phyloP scores from a whole-genome alignment of 805 yeast genomes.

The Saturnispora kantuleensis region DNA sequence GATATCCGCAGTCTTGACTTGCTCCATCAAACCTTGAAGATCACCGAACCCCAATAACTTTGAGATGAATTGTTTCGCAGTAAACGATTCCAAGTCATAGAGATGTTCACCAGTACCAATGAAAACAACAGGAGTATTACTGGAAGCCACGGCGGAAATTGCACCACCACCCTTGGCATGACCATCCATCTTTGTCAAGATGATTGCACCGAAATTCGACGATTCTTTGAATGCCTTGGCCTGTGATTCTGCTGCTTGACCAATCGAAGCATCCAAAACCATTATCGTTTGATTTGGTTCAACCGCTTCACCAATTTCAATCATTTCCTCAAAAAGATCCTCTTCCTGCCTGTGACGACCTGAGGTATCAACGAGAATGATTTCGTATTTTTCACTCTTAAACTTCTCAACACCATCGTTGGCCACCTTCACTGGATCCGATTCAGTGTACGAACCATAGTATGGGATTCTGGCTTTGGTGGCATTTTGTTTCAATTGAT shows the following conservation, averaged over 20 bases:
- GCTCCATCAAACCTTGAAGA: conserved; percentile 87
- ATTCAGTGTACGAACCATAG: conserved; percentile 90
- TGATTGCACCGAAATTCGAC: conserved; percentile 88
- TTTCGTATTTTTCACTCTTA: conserved; percentile 82
- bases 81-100: conserved; percentile 82
- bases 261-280: conserved; percentile 96
- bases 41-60: conserved; percentile 93
- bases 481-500: conserved; percentile 95
- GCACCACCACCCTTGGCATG: conserved; percentile 99
- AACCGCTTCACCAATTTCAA: conserved; percentile 81
- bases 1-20: conserved; percentile 76
- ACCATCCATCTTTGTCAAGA: conserved; percentile 94
- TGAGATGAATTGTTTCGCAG: conserved; percentile 84
- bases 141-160: conserved; percentile 95
- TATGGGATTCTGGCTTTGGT: conserved; percentile 90
- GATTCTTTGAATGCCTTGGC: conserved; percentile 90
- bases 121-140: conserved; percentile 87
- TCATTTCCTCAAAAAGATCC: conserved; percentile 87
- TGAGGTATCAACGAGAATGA: conserved; percentile 93
- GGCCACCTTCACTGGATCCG: conserved; percentile 91
- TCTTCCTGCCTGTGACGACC: conserved; percentile 96
- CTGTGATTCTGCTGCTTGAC: conserved; percentile 96
- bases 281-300: conserved; percentile 92
- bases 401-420: conserved; percentile 85
- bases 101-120: conserved; percentile 99